Conservation (phyloP, 2,329 filamentous ascomycete genomes). For the Cercospora sp. region DNA sequence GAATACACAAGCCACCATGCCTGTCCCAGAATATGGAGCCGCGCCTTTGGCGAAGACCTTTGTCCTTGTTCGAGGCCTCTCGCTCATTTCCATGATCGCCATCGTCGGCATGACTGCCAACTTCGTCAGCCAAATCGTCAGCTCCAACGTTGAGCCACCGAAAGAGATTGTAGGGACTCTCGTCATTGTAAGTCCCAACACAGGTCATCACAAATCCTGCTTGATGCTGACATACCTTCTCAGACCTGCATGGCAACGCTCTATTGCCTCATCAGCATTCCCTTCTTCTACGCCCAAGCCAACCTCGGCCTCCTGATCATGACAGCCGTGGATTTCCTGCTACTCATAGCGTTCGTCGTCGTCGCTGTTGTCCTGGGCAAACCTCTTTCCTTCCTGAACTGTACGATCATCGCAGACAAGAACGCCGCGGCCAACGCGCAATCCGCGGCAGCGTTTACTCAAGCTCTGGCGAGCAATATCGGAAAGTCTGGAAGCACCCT, state of each 20-base stretch:
- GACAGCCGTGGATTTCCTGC: conserved; percentile 64
- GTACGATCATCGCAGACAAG: conserved; percentile 57
- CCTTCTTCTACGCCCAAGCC: conserved; percentile 79
- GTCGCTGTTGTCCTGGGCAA: conserved; percentile 76
- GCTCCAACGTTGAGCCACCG: conserved; percentile 65
- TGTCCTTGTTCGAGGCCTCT: conserved; percentile 68
- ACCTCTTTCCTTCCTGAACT: conserved; percentile 76
- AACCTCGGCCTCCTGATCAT: conserved; percentile 73
- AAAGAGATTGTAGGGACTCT: conserved; percentile 75
- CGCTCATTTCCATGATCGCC: conserved; percentile 69
- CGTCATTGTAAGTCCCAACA: conserved; percentile 63
- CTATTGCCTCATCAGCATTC: conserved; percentile 69
- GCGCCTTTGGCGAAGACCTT: conserved; percentile 72
- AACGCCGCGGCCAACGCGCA: conserved; percentile 47
- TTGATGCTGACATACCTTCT: neutral
- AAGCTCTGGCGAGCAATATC: conserved; percentile 55
- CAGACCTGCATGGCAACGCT: conserved; percentile 77
- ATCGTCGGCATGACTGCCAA: conserved; percentile 80
- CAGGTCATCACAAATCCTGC: neutral
- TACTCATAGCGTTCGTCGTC: conserved; percentile 76
- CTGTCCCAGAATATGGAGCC: conserved; percentile 65
- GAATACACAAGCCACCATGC: conserved; percentile 44
- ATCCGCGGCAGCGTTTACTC: conserved; percentile 57
- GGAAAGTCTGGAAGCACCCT: conserved; percentile 53
- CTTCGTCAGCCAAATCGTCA: conserved; percentile 76